Percentiles rank a stretch among this genome's conserved stretches.
Conservation (phyloP, 768 basidiomycete species). For the Amanita molliuscula region DNA sequence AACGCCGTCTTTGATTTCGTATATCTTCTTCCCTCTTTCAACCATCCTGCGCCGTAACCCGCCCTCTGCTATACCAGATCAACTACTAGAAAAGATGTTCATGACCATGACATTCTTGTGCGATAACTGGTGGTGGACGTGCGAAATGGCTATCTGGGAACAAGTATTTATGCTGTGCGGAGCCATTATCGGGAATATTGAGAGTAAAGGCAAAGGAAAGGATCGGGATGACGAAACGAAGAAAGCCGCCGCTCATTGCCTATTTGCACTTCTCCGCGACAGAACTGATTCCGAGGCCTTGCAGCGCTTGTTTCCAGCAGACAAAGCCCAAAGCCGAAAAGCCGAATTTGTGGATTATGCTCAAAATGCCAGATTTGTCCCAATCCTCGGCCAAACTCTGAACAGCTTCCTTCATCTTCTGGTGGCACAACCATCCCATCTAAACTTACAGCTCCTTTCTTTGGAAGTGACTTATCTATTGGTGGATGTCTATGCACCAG, state of each 20-base stretch:
- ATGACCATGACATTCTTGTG: constrained; percentile 46
- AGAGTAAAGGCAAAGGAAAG: constrained; percentile 57
- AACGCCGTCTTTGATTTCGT: constrained; percentile 58
- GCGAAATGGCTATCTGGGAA: constrained; percentile 67
- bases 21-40: constrained; percentile 82
- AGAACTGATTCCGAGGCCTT: constrained; percentile 30
- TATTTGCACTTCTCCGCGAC: constrained; percentile 52
- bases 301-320: constrained; percentile 12
- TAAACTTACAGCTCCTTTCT: constrained; percentile 53
- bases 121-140: constrained; percentile 79
- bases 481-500: constrained; percentile 48
- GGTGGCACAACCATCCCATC: constrained; percentile 43
- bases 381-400: constrained; percentile 77
- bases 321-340: constrained; percentile 20
- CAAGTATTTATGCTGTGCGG: constrained; percentile 75
- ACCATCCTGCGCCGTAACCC: constrained; percentile 72
- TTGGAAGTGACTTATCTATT: constrained; percentile 48
- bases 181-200: constrained; percentile 53
- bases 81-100: constrained; percentile 68
- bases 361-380: constrained; percentile 43
- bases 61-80: constrained; percentile 61
- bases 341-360: constrained; percentile 22
- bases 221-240: constrained; percentile 76
- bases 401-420: constrained; percentile 66
- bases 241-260: constrained; percentile 58